Base-by-base conservation (phyloP, 768 basidiomycete species). In the Leccinellum luteum region DNA sequence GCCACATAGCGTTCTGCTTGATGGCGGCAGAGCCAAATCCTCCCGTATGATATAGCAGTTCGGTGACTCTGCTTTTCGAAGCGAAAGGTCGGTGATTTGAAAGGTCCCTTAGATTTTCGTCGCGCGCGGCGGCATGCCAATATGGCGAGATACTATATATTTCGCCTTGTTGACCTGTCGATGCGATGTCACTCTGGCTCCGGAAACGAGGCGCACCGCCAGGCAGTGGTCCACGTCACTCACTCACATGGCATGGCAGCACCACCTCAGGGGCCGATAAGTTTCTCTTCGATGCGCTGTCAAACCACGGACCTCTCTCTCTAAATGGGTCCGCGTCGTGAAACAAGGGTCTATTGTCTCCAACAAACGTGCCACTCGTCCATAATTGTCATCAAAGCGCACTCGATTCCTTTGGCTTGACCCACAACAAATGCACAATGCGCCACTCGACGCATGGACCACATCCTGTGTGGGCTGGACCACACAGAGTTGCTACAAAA, bases 401-500 rank as follows among this genome's bases (percentile, higher is more conserved):
- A 12, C 19, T 19, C n/a, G n/a, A n/a, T 17, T 30, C 53, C 43
- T 19, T 12, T 43, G 41, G 41, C 41, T 43, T 43, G 41, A 21
- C 41, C 41, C 41, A 43, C 41, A 43, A 21, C 41, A 41, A 10
- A 41, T 10, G 38, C 25, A 61, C 64, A 48, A 57, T 51, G 15
- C 54, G 31, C 61, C 48, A 52, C 64, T 31, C 48, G 1, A 19
- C 15, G 38, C 17, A 53, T 54, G 58, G 54, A 23, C 58, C 41
- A 19, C 2, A 43, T 43, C 12, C 49, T 34, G 34, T 30, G 44
- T 50, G 21, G 8, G 14, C 38, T 54, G 61, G 51, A 34, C 64
- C 62, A 56, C 54, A 34, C 47, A 51, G 30, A 47, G 7, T 9
- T 4, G 19, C 48, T 69, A 64, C 67, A 66, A 60, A 69, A 48